Evolutionary conservation across 495 filamentous ascomycete species (phyloP).

Genomic region (Xylaria telfairii): DNA sequence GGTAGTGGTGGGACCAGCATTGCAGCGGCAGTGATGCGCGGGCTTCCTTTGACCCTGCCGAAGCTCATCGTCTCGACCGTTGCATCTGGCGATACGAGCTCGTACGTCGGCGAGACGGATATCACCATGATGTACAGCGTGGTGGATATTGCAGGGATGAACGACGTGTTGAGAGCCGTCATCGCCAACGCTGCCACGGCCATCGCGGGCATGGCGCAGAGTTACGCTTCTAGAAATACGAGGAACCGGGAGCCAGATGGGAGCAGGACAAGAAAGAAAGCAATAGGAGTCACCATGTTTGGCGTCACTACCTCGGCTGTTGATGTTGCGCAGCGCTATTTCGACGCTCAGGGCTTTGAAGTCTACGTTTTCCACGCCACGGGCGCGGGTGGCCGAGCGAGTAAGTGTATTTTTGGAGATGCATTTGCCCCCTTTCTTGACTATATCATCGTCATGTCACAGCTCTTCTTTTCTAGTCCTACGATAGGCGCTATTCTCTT

Average conservation of each 20-base stretch:
- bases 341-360: slow-evolving; percentile 56
- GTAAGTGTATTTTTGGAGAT: slow-evolving; percentile 6
- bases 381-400: slow-evolving; percentile 66
- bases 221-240: slow-evolving; percentile 43
- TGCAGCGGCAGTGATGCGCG: slow-evolving; percentile 62
- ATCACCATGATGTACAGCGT: slow-evolving; percentile 74
- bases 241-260: not conserved
- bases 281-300: slow-evolving; percentile 73
- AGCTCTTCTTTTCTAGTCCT: not conserved
- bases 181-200: slow-evolving; percentile 66
- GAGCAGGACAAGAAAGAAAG: not conserved
- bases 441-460: not conserved
- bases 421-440: not conserved
- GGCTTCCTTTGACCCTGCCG: slow-evolving; percentile 66
- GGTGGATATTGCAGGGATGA: slow-evolving; percentile 72
- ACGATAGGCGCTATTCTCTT: not conserved
- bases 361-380: slow-evolving; percentile 74
- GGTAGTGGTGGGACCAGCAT: slow-evolving; percentile 66
- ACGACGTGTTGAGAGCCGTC: slow-evolving; percentile 60
- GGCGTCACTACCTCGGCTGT: slow-evolving; percentile 73
- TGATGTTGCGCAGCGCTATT: slow-evolving; percentile 49
- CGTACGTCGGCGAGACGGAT: slow-evolving; percentile 68
- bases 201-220: slow-evolving; percentile 60
- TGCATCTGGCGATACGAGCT: slow-evolving; percentile 64
- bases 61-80: slow-evolving; percentile 75